Base-by-base conservation (phyloP, 345 rosid species). In the Heritiera fomes region DNA sequence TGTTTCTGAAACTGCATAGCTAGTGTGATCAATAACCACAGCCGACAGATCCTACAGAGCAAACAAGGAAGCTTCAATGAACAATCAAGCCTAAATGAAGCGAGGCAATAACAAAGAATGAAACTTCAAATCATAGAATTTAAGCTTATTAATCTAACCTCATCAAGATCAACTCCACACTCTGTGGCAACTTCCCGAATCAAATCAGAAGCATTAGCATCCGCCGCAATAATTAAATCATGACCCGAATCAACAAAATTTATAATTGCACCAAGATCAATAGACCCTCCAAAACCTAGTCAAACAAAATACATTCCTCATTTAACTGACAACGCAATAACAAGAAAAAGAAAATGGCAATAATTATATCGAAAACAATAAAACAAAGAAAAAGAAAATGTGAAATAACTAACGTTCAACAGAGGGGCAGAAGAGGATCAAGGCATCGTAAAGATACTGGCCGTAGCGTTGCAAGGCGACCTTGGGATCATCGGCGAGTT, bases 211-310 rank as follows among this genome's bases (percentile, higher is more conserved):
- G 93, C 89, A 62, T 84, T 85, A 38, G 73, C 65, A 86, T 91
- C 93, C 3, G 89, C 93, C 13, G 93, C 91, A 52, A 91, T 64
- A 30, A 90, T 89, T 81, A 91, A 79, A 80, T 91, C 93, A 75
- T 85, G 96, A 43, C 93, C 96, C 5, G 91, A 84, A 85, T 91
- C 96, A 49, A 91, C 93, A 46, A 91, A 91, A 81, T 89, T 90
- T 68, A 87, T 84, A 71, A 91, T 88, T 4, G 88, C 86, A 11
- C 87, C 85, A 32, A 84, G 81, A 77, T 87, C 89, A 43, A 91
- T 53, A 40, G 85, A 82, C 53, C 96, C 92, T 45, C 93, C 92
- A 77, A 91, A 91, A 45, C 89, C 95, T 91, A 71, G 78, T 34
- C 14, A 61, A 73, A 62, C 43, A 58, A 64, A 64, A 65, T 15